Conservation (phyloP, 768 basidiomycete species). For the Boletus pseudo-olivaceus region DNA sequence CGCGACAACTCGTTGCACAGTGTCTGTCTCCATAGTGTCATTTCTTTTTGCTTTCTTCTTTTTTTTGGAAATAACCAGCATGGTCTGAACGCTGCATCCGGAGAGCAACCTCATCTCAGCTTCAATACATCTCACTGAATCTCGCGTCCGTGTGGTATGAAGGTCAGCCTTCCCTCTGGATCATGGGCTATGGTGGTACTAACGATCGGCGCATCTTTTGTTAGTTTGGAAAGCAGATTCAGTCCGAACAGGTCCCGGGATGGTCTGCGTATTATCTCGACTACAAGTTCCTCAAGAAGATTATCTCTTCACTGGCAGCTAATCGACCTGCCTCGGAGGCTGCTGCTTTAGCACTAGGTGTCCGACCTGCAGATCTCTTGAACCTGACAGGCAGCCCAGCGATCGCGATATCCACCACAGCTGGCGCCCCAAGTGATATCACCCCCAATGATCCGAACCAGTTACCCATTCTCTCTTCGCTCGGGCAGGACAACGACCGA, state of each 20-base stretch:
- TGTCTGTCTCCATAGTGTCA: slow-evolving; percentile 11
- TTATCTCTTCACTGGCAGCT: slow-evolving; percentile 90
- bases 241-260: slow-evolving; percentile 93
- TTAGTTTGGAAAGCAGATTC: slow-evolving; percentile 98
- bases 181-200: neutral
- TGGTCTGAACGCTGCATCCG: slow-evolving; percentile 23
- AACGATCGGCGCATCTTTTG: neutral
- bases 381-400: slow-evolving; percentile 32
- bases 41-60: slow-evolving; percentile 3
- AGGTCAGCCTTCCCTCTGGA: slow-evolving; percentile 20
- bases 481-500: slow-evolving; percentile 65
- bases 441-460: slow-evolving; percentile 41
- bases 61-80: slow-evolving; percentile 23
- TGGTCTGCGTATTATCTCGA: slow-evolving; percentile 96
- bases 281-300: slow-evolving; percentile 98
- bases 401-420: slow-evolving; percentile 26
- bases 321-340: slow-evolving; percentile 90
- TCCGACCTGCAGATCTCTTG: slow-evolving; percentile 61
- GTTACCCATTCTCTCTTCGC: slow-evolving; percentile 58
- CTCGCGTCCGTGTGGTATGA: slow-evolving; percentile 25
- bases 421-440: slow-evolving; percentile 12
- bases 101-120: slow-evolving; percentile 8
- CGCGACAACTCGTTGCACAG: neutral
- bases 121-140: slow-evolving; percentile 4
- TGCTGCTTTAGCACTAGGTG: slow-evolving; percentile 77